phyloP scores from a whole-genome alignment of 2,329 filamentous ascomycete genomes.

The Pseudogymnoascus sp. region DNA sequence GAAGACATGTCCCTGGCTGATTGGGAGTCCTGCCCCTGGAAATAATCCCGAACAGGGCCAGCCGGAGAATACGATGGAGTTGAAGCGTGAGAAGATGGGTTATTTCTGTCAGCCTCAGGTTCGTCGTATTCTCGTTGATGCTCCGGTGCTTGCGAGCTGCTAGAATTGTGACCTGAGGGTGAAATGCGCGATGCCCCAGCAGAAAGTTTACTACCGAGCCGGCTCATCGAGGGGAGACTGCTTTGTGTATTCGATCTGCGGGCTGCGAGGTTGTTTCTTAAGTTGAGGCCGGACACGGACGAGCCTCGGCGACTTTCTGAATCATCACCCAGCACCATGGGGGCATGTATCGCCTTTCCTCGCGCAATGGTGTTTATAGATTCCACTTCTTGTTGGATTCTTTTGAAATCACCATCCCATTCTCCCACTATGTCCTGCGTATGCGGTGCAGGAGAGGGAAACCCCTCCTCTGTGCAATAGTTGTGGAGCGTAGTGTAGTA shows the following conservation, averaged over 20 bases:
- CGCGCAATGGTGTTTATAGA: conserved; percentile 54
- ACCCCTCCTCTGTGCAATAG: conserved; percentile 61
- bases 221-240: conserved; percentile 32
- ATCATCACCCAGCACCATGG: conserved; percentile 34
- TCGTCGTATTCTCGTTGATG: background rate
- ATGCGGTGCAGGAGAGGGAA: conserved; percentile 64
- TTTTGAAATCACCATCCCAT: conserved; percentile 58
- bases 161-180: background rate
- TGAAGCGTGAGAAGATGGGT: background rate
- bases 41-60: conserved; percentile 24
- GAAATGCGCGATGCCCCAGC: conserved; percentile 22
- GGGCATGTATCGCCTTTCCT: conserved; percentile 57
- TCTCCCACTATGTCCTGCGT: conserved; percentile 62
- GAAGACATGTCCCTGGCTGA: background rate
- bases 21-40: conserved; percentile 17
- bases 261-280: conserved; percentile 34
- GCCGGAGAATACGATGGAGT: conserved; percentile 21
- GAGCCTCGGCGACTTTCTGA: conserved; percentile 19
- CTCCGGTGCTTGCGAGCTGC: background rate
- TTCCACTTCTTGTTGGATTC: conserved; percentile 60
- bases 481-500: conserved; percentile 71
- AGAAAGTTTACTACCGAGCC: conserved; percentile 26
- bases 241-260: conserved; percentile 30
- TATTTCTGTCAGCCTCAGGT: background rate
- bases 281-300: conserved; percentile 24